Evolutionary conservation across 1,284 basidiomycete genomes (phyloP).

Genomic region (Papiliotrema flavescens): DNA sequence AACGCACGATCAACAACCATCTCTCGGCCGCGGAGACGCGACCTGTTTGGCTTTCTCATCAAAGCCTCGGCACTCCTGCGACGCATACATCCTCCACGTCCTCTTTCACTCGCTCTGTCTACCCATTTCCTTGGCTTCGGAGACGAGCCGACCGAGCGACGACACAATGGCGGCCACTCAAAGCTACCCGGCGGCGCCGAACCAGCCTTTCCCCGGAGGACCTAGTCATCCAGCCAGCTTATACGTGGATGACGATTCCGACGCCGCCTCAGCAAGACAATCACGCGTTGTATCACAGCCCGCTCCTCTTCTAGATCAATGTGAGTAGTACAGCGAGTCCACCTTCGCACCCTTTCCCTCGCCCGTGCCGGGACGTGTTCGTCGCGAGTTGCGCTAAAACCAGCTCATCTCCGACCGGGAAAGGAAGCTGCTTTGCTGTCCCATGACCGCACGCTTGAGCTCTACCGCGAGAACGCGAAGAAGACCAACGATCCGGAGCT

Average conservation of each 20-base stretch:
- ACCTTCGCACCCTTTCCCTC: background rate
- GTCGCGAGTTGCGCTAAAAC: background rate
- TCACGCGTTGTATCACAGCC: conserved; percentile 29
- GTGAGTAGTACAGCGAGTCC: conserved; percentile 25
- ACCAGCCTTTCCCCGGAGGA: background rate
- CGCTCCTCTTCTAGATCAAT: conserved; percentile 46
- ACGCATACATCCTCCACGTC: too few relatives aligned
- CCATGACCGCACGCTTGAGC: conserved; percentile 90
- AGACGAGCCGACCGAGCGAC: too few relatives aligned
- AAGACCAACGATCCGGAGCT: conserved; percentile 97
- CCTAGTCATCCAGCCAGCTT: conserved; percentile 7
- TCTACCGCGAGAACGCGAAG: conserved; percentile 95
- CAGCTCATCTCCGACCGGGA: conserved; percentile 83
- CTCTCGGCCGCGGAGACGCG: background rate
- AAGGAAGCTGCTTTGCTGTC: conserved; percentile 87
- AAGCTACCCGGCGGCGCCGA: background rate
- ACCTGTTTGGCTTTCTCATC: too few relatives aligned
- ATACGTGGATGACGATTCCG: conserved; percentile 17
- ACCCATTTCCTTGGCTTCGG: too few relatives aligned
- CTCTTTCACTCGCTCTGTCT: too few relatives aligned
- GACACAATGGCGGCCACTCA: conserved; percentile 3
- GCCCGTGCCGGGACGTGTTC: background rate
- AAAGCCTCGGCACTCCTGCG: background rate
- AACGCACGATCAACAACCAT: too few relatives aligned
- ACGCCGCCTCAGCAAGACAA: conserved; percentile 14